phyloP scores from a whole-genome alignment of 2,329 filamentous ascomycete genomes.

The Pseudocercospora fijiensis region DNA sequence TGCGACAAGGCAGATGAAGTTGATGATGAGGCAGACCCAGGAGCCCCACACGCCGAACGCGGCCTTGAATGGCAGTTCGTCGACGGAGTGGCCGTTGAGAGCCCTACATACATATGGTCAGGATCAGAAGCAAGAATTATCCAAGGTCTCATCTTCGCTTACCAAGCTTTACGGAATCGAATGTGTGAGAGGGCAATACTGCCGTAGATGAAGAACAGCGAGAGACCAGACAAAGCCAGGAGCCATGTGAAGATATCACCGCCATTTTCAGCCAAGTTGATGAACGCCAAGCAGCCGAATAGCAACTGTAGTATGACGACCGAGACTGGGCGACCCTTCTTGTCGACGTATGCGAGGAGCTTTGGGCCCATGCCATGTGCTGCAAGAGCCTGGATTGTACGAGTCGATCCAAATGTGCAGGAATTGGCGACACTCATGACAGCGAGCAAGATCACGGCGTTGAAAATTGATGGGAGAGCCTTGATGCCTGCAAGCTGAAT shows the following conservation, averaged over 20 bases:
- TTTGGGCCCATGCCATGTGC: constrained; percentile 67
- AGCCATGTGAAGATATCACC: constrained; percentile 73
- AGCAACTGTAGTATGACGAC: constrained; percentile 66
- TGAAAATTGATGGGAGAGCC: constrained; percentile 69
- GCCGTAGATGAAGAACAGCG: constrained; percentile 73
- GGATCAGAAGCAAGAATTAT: not conserved
- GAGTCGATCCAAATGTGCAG: constrained; percentile 57
- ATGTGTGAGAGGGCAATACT: constrained; percentile 87
- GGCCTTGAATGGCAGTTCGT: constrained; percentile 48
- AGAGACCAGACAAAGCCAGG: constrained; percentile 68
- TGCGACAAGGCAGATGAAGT: constrained; percentile 42
- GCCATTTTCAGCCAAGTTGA: constrained; percentile 62
- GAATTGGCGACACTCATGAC: constrained; percentile 60
- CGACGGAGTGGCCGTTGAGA: constrained; percentile 47
- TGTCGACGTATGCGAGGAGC: constrained; percentile 78
- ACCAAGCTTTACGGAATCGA: constrained; percentile 72
- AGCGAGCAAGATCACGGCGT: constrained; percentile 69
- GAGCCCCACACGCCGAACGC: constrained; percentile 44
- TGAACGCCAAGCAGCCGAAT: constrained; percentile 72
- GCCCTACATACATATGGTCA: constrained; percentile 60
- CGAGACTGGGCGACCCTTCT: constrained; percentile 73
- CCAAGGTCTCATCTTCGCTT: too few relatives aligned
- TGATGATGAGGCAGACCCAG: constrained; percentile 43
- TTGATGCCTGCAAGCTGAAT: constrained; percentile 65
- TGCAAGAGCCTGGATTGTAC: constrained; percentile 53